phyloP scores from a whole-genome alignment of 2,329 filamentous ascomycete genomes.

The Pseudocercospora fijiensis region DNA sequence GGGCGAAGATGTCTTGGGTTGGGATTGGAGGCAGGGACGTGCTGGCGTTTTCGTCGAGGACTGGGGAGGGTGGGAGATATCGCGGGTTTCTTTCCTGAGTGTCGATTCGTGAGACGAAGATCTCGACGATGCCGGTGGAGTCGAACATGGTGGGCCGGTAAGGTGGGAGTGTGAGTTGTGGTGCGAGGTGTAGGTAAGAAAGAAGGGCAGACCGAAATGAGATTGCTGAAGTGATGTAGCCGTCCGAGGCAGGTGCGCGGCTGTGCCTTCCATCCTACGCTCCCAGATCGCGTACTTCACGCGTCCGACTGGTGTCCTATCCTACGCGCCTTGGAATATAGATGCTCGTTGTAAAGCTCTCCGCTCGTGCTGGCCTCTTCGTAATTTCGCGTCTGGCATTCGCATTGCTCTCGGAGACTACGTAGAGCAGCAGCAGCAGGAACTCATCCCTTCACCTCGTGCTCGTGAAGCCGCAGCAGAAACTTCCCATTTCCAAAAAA shows the following conservation, averaged over 20 bases:
- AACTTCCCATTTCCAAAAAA: too few species aligned
- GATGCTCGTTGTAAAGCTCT: neutral
- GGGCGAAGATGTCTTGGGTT: conserved; percentile 10
- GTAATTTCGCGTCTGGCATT: neutral
- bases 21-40: neutral
- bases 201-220: neutral
- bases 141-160: conserved; percentile 14
- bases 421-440: too few species aligned
- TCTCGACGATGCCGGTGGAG: conserved; percentile 13
- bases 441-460: too few species aligned
- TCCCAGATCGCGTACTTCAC: neutral
- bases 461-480: too few species aligned
- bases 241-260: neutral
- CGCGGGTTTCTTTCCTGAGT: conserved; percentile 5
- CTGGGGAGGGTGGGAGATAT: neutral
- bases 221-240: neutral
- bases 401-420: too few species aligned
- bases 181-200: neutral
- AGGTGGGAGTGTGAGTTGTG: neutral
- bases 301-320: neutral
- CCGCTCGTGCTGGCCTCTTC: neutral
- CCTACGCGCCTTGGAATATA: neutral
- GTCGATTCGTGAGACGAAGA: conserved; percentile 16
- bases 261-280: neutral
- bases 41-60: neutral